Evolutionary conservation across 2,329 filamentous ascomycete genomes (phyloP).

Genomic region (Spiromastix sp.): DNA sequence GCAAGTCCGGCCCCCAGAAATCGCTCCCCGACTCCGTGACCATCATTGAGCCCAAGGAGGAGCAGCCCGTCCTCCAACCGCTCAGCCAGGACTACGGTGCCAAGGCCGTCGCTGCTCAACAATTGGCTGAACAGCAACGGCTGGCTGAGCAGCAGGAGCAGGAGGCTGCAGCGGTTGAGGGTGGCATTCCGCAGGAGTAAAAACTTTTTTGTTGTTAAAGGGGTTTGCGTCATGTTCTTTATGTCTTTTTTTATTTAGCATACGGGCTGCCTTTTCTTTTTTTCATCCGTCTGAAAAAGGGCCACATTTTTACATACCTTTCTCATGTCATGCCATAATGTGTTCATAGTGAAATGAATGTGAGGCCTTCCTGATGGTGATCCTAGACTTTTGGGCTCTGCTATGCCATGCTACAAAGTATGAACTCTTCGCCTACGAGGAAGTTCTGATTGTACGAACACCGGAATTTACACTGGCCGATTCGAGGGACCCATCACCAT

Average conservation of each 20-base stretch:
- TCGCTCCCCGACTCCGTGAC: slow-evolving; percentile 96
- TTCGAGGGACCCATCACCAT: too few species aligned
- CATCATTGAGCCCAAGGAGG: slow-evolving; percentile 99
- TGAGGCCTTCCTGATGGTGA: too few species aligned
- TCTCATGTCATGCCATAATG: too few species aligned
- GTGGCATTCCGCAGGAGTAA: slow-evolving; percentile 39
- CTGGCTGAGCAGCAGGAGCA: slow-evolving; percentile 48
- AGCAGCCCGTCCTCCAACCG: slow-evolving; percentile 88
- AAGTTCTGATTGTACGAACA: too few species aligned
- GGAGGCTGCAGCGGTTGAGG: slow-evolving; percentile 35
- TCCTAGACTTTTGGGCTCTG: too few species aligned
- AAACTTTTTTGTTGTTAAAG: slow-evolving; percentile 6
- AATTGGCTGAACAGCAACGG: slow-evolving; percentile 44
- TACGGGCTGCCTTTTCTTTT: slow-evolving; percentile 1
- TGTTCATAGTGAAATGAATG: too few species aligned
- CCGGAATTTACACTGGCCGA: too few species aligned
- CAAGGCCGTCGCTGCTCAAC: slow-evolving; percentile 63
- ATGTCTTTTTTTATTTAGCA: neutral
- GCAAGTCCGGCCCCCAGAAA: slow-evolving; percentile 97
- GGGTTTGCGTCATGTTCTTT: neutral
- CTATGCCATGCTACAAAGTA: too few species aligned
- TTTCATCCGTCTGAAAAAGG: slow-evolving; percentile 4
- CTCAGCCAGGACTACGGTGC: slow-evolving; percentile 98
- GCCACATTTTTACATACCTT: too few species aligned
- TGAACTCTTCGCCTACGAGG: too few species aligned